Percentiles rank a stretch among this genome's conserved stretches.
Conservation (phyloP, 169 alveolate genomes). For the Cryptosporidium tyzzeri region DNA sequence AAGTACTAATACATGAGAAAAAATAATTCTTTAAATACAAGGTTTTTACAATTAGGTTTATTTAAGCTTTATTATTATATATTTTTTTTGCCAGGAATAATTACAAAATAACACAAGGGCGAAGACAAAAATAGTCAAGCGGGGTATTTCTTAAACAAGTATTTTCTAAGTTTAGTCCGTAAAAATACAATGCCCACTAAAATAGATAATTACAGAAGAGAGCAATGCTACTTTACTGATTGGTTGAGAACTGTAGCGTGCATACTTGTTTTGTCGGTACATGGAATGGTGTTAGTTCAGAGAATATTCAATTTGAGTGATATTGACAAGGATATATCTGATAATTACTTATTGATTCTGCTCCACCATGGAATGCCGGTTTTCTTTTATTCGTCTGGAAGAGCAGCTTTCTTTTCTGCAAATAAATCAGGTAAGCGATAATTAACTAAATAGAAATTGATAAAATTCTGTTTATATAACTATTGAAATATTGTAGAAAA, state of each 20-base stretch:
- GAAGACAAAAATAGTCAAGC: background rate
- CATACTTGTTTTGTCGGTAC: slow-evolving; percentile 55
- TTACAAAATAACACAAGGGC: background rate
- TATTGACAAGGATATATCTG: slow-evolving; percentile 37
- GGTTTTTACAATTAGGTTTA: background rate
- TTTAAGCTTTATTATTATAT: background rate
- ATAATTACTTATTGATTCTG: slow-evolving; percentile 12
- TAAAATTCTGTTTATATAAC: background rate
- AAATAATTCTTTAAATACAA: background rate
- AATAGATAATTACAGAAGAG: too few species aligned
- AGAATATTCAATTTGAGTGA: slow-evolving; percentile 21
- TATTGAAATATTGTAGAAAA: background rate
- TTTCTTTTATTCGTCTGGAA: slow-evolving; percentile 67
- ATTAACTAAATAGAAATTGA: background rate
- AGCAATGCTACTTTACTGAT: slow-evolving; percentile 53
- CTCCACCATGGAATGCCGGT: slow-evolving; percentile 72
- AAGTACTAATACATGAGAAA: background rate
- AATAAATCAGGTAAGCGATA: slow-evolving; percentile 41
- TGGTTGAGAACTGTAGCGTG: slow-evolving; percentile 75
- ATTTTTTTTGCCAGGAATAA: background rate
- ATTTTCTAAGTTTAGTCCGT: background rate
- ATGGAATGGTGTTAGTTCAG: slow-evolving; percentile 63
- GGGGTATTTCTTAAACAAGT: background rate
- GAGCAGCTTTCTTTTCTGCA: slow-evolving; percentile 48
- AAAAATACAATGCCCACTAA: background rate